Conservation (phyloP, 2,329 filamentous ascomycete species). For the Cercospora zeina region DNA sequence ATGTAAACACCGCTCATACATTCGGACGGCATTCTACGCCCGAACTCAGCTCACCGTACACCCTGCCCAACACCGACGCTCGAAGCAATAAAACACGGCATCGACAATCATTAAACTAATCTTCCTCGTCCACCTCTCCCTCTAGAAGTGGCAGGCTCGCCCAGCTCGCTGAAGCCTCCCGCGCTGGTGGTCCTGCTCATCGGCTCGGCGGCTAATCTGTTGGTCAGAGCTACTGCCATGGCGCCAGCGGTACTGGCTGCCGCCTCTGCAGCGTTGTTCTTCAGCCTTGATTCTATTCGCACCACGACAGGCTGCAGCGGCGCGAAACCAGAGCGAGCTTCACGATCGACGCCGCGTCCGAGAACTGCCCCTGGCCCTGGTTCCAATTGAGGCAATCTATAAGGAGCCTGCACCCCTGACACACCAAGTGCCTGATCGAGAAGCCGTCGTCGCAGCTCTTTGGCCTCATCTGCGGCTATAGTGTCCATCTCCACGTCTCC, state of each 20-base stretch:
- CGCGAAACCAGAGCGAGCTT: slow-evolving; percentile 40
- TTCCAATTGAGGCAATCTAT: slow-evolving; percentile 40
- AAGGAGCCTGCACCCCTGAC: slow-evolving; percentile 36
- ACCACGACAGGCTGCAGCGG: slow-evolving; percentile 30
- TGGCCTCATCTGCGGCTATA: slow-evolving; percentile 28
- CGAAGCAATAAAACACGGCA: background rate
- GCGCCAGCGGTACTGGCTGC: slow-evolving; percentile 24
- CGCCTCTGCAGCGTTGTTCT: slow-evolving; percentile 16
- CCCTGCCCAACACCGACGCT: slow-evolving; percentile 12
- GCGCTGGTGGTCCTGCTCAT: slow-evolving; percentile 36
- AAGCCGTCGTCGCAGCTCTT: slow-evolving; percentile 35
- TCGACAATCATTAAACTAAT: slow-evolving; percentile 5
- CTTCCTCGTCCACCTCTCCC: slow-evolving; percentile 27
- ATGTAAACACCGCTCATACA: background rate
- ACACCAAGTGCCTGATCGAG: slow-evolving; percentile 41
- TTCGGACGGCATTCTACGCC: background rate
- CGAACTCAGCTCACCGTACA: too few relatives aligned
- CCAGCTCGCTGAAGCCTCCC: slow-evolving; percentile 33
- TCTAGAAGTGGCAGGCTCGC: slow-evolving; percentile 26
- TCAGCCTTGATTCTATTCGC: slow-evolving; percentile 28
- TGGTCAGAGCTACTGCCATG: slow-evolving; percentile 34
- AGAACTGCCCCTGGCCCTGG: slow-evolving; percentile 40
- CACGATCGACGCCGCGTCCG: slow-evolving; percentile 39
- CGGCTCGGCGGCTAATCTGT: slow-evolving; percentile 34
- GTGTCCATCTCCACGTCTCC: slow-evolving; percentile 29